Conservation (phyloP, 352 stramenopile species). For the Peronospora farinosa region DNA sequence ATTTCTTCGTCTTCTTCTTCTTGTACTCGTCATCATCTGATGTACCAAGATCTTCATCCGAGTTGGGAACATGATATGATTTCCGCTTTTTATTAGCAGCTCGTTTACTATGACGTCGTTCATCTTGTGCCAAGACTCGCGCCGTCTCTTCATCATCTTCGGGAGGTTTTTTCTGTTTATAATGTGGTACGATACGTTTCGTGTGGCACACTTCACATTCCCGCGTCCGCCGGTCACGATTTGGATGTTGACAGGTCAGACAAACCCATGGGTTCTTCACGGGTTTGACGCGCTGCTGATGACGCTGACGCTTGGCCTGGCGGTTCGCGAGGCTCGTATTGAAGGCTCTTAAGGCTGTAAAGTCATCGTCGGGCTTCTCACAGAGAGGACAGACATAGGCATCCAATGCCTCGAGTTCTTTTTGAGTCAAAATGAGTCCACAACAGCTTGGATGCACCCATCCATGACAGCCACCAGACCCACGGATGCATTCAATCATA, state of each 20-base stretch:
- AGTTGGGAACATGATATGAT: slow-evolving; percentile 76
- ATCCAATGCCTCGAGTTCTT: slow-evolving; percentile 81
- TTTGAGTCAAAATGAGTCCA: slow-evolving; percentile 75
- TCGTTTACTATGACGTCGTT: slow-evolving; percentile 50
- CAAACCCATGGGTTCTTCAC: slow-evolving; percentile 41
- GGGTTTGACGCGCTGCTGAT: slow-evolving; percentile 22
- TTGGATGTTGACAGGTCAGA: slow-evolving; percentile 36
- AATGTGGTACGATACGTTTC: slow-evolving; percentile 25
- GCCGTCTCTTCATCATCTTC: slow-evolving; percentile 22
- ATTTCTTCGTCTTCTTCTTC: slow-evolving; percentile 26
- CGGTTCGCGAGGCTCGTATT: slow-evolving; percentile 77
- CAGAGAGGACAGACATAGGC: slow-evolving; percentile 84
- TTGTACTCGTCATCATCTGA: slow-evolving; percentile 36
- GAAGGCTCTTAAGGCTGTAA: slow-evolving; percentile 45
- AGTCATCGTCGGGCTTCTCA: slow-evolving; percentile 66
- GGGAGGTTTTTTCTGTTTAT: slow-evolving; percentile 13
- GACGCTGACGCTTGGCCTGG: slow-evolving; percentile 42
- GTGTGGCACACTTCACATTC: slow-evolving; percentile 43
- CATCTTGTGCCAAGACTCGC: slow-evolving; percentile 23
- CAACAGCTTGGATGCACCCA: slow-evolving; percentile 88
- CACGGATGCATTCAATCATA: slow-evolving; percentile 91
- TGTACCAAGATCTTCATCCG: slow-evolving; percentile 65
- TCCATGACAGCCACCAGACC: slow-evolving; percentile 84
- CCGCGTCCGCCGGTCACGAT: slow-evolving; percentile 32
- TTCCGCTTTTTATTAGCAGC: slow-evolving; percentile 62